These are phyloP conservation scores for Paxillus ammoniavirescens DNA, from an alignment of 768 basidiomycete genomes.

Conservation along the genomic window DNA sequence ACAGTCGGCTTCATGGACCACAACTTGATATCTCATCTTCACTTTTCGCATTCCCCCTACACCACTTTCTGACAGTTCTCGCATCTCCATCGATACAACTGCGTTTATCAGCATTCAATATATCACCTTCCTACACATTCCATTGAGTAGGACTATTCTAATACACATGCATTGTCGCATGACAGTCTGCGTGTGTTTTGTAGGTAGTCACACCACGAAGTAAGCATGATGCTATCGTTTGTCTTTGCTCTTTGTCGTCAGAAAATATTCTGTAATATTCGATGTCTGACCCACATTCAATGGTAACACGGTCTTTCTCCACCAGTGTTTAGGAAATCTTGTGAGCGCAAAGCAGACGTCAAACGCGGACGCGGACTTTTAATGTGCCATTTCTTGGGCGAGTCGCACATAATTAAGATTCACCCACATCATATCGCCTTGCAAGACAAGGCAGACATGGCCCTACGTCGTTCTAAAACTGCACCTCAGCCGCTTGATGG, in stretches of 20 bases:
- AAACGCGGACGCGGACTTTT: slow-evolving; percentile 11
- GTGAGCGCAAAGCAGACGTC: no score
- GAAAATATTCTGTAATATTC: no score
- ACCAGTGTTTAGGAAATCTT: no score
- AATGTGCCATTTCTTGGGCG: slow-evolving; percentile 1
- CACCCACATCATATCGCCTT: background rate
- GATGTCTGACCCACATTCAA: no score
- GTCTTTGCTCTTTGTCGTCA: background rate
- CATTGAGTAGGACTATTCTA: slow-evolving; percentile 14
- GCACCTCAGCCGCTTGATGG: slow-evolving; percentile 18
- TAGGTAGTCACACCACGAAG: background rate
- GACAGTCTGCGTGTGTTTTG: slow-evolving; percentile 1
- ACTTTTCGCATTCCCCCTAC: background rate
- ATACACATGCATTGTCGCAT: slow-evolving; percentile 13
- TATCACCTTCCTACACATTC: slow-evolving; percentile 1
- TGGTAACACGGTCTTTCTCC: no score
- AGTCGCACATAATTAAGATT: background rate
- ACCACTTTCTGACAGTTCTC: background rate
- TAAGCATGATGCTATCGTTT: background rate
- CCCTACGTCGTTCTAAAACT: slow-evolving; percentile 32
- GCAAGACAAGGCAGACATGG: slow-evolving; percentile 15
- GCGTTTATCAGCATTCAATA: background rate
- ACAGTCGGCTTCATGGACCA: slow-evolving; percentile 21
- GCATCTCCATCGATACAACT: slow-evolving; percentile 10
- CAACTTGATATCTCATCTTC: slow-evolving; percentile 5